Base-by-base conservation (phyloP, 768 basidiomycete species). In the Rhizopogon roseolus region DNA sequence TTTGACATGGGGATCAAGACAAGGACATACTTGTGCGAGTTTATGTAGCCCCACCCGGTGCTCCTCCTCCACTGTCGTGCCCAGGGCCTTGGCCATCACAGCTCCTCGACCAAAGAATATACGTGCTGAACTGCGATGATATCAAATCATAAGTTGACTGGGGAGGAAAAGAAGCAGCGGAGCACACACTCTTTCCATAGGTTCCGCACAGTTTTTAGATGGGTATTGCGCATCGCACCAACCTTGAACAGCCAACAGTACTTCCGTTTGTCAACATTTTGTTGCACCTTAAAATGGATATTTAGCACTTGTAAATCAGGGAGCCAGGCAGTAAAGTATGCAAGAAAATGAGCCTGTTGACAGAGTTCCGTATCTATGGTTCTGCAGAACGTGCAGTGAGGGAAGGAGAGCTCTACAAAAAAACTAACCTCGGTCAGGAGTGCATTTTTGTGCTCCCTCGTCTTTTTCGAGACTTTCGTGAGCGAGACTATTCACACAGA, bases 181-280 rank as follows among this genome's bases (percentile, higher is more conserved):
- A 49, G 37, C 17, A 73, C 87, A 52, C 61, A 92, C 88, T 90
- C 91, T 77, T 92, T 91, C 97, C 97, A 99, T 58, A 90, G 76
- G 55, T 85, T 85, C 59, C 97, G 81, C 44, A 98, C 91, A 49
- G 92, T 93, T 78, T 98, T 95, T 38, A 99, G 74, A 71, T 93
- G 88, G 27, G 93, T 76, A 73, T 96, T 98, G 56, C 97, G 80
- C 93, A 98, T 96, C 60, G 93, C 84, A 14, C 94, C 95, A 5
- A 98, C 92, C 62, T 89, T 85, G 66, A 99, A 97, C 38, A 98
- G 67, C 92, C 94, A 99, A 73, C 92, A 89, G 70, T 97, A 95
- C 64, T 82, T 82, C 86, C 91, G 98, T 74, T 92, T 90, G 60
- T 95, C 93, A 19, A 85, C 75, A 66, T 85, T 84, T 65, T 79